A percentile compares a stretch with the other conserved stretches of the same genome.
These are phyloP conservation scores for Candida nemodendra DNA, from an alignment of 805 yeast genomes.

Conservation along the genomic window DNA sequence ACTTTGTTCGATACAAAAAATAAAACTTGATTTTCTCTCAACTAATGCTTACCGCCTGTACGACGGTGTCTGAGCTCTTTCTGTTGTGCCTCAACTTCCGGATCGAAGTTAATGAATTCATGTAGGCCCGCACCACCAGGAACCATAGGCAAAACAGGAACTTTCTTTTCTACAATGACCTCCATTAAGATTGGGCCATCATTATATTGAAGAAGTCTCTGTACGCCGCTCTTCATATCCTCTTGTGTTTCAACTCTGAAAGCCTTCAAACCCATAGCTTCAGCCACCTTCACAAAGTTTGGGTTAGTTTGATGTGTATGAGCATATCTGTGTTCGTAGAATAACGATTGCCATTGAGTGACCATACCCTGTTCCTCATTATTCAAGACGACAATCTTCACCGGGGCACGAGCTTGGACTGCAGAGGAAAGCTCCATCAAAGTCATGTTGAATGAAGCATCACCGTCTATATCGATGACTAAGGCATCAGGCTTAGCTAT, in stretches of 20 bases:
- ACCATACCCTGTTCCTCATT: constrained; percentile 99
- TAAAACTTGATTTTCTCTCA: too few relatives aligned
- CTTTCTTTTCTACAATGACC: constrained; percentile 87
- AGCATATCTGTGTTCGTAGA: constrained; percentile 96
- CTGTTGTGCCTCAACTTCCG: constrained; percentile 73
- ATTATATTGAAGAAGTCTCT: constrained; percentile 66
- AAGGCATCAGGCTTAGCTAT: constrained; percentile 91
- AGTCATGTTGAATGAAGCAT: constrained; percentile 99
- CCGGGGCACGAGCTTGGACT: constrained; percentile 88
- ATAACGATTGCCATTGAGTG: constrained; percentile 97
- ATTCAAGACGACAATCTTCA: constrained; percentile 84
- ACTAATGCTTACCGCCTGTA: constrained; percentile 67
- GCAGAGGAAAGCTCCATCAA: constrained; percentile 90
- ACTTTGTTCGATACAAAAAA: too few relatives aligned
- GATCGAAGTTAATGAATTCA: constrained; percentile 86
- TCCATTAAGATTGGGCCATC: constrained; percentile 89
- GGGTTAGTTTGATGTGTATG: constrained; percentile 97
- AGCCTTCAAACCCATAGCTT: constrained; percentile 89
- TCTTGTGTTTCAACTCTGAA: constrained; percentile 69
- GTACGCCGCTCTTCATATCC: constrained; percentile 56
- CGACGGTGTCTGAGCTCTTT: constrained; percentile 65
- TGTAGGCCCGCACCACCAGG: constrained; percentile 94
- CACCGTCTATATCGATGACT: constrained; percentile 97
- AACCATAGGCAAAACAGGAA: constrained; percentile 97
- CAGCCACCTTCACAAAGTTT: constrained; percentile 88